Conservation (phyloP, 306 rosid genomes). For the Abrus pulchellus region DNA sequence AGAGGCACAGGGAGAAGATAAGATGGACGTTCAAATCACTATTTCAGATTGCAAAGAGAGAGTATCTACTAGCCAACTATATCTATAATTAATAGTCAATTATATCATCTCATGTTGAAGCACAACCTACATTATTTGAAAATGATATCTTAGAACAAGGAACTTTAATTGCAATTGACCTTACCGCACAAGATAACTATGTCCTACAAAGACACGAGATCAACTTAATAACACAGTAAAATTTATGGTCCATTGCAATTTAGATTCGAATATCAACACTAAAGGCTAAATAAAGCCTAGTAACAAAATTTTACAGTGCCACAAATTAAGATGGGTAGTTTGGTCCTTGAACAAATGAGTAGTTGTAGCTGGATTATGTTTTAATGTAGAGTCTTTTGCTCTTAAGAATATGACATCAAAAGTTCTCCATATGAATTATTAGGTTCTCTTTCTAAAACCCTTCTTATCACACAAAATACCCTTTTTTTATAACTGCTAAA, state of each 20-base stretch:
- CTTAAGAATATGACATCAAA: neutral
- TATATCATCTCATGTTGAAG: neutral
- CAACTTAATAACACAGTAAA: too few relatives aligned
- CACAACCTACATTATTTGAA: neutral
- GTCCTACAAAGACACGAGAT: too few relatives aligned
- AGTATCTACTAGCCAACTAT: neutral
- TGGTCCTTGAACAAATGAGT: neutral
- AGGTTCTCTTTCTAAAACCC: neutral
- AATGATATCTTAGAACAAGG: neutral
- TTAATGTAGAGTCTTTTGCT: too few relatives aligned
- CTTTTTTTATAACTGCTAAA: neutral
- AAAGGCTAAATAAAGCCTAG: neutral
- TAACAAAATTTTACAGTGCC: neutral
- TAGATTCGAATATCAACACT: too few relatives aligned
- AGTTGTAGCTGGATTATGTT: neutral
- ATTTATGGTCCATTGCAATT: too few relatives aligned
- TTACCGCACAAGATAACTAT: too few relatives aligned
- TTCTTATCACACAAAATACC: neutral
- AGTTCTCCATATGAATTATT: neutral
- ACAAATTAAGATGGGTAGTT: neutral
- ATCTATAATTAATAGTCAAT: neutral
- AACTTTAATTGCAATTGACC: too few relatives aligned
- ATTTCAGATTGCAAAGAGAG: neutral
- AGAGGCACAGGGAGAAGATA: neutral
- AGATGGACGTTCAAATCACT: neutral